Evolutionary conservation across 169 alveolate species (phyloP), one percentile per base, ranked within the genome.

Genomic region (Hepatocystis sp.): DNA sequence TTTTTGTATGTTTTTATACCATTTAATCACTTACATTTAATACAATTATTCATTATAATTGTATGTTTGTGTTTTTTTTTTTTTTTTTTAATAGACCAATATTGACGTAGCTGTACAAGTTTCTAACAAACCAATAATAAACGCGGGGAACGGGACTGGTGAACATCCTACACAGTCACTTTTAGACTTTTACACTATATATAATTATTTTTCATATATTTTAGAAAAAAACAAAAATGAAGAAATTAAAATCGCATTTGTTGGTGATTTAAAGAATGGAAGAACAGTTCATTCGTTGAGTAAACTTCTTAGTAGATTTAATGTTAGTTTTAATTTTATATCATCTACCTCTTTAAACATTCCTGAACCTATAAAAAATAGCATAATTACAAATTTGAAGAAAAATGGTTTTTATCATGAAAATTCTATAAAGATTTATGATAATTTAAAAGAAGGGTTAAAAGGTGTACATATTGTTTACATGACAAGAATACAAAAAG

Each of bases 131-230:
- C 94, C 95, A 44, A 86, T 94, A 66, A 91, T 94, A 81, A 94
- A 94, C 39, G 96, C 94, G 2, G 97, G 97, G 21, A 94, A 92
- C 52, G 97, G 97, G 28, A 49, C 92, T 2, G 96, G 96, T 2
- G 97, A 94, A 78, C 97, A 94, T 85, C 97, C 97, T 17, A 93
- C 96, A 10, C 97, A 94, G 76, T 95, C 97, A 1, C 91, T 94
- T 21, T 85, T 93, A 11, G 97, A 94, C 85, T 63, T 93, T 19
- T 93, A 91, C 84, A 93, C 96, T 2, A 76, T 93, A n/a, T 84
- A 67, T 44, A 84, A 85, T 53, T 89, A 56, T 66, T 92, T 92
- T 66, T 93, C 94, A 5, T 30, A 34, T 40, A 49, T 88, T 17
- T 34, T 91, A 56, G 78, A 84, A 21, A 56, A 47, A 44, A 30